A percentile compares a stretch with the other conserved stretches of the same genome.
These are phyloP conservation scores for Didymella keratinophila DNA, from an alignment of 2,329 filamentous ascomycete species.

Conservation along the genomic window DNA sequence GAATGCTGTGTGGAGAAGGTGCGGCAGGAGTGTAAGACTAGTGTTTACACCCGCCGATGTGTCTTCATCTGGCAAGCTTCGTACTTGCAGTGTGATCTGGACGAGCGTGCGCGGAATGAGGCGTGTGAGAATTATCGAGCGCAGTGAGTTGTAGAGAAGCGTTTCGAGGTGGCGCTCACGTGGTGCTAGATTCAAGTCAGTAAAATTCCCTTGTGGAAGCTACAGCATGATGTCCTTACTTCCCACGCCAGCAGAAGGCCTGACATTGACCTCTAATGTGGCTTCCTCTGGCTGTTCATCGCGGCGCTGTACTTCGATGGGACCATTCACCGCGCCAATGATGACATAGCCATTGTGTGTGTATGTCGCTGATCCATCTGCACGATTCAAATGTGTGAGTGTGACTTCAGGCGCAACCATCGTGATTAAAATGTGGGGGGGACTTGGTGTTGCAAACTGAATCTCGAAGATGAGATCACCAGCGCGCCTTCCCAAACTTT, in stretches of 20 bases:
- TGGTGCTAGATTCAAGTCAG: slow-evolving; percentile 39
- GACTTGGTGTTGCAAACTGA: neutral
- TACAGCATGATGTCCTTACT: slow-evolving; percentile 58
- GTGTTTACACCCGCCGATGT: slow-evolving; percentile 66
- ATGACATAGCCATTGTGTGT: slow-evolving; percentile 79
- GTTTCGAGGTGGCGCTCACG: slow-evolving; percentile 78
- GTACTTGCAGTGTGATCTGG: slow-evolving; percentile 82
- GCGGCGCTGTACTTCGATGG: slow-evolving; percentile 85
- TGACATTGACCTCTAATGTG: slow-evolving; percentile 85
- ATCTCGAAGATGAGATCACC: slow-evolving; percentile 23
- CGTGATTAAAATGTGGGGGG: neutral
- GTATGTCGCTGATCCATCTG: slow-evolving; percentile 83
- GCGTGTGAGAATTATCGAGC: slow-evolving; percentile 76
- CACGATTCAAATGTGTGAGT: slow-evolving; percentile 64
- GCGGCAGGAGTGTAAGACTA: slow-evolving; percentile 82
- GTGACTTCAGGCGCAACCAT: slow-evolving; percentile 44
- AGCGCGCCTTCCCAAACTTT: slow-evolving; percentile 31
- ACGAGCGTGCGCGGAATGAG: slow-evolving; percentile 79
- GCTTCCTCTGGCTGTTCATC: slow-evolving; percentile 94
- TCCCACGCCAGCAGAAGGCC: slow-evolving; percentile 84
- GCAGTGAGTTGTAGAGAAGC: slow-evolving; percentile 74
- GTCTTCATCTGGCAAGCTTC: slow-evolving; percentile 72
- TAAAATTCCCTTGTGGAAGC: too few species aligned
- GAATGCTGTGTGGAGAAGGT: slow-evolving; percentile 82
- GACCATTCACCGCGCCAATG: slow-evolving; percentile 87